Conservation (phyloP, 1,284 basidiomycete genomes). For the Cryptococcus depauperatus region DNA sequence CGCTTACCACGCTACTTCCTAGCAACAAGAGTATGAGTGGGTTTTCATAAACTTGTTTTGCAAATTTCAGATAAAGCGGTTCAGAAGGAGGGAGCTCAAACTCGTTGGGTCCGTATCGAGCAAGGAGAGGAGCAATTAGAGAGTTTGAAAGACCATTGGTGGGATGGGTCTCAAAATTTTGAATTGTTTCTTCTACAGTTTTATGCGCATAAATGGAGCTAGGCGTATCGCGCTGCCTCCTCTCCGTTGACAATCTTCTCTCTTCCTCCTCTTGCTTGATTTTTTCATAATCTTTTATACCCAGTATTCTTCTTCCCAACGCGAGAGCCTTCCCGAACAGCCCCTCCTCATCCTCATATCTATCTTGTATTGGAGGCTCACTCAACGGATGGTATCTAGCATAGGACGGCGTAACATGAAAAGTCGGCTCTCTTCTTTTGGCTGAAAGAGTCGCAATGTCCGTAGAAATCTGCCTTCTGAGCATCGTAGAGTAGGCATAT, state of each 20-base stretch:
- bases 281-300: conserved; percentile 27
- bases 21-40: conserved; percentile 84
- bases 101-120: conserved; percentile 80
- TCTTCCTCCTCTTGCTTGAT: conserved; percentile 19
- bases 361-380: conserved; percentile 5
- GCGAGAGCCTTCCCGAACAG: conserved; percentile 10
- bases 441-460: conserved; percentile 21
- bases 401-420: conserved; percentile 10
- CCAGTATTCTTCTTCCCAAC: conserved; percentile 22
- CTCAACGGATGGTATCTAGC: conserved; percentile 2
- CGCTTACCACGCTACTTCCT: conserved; percentile 77
- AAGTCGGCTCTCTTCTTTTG: conserved; percentile 11
- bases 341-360: conserved; percentile 6
- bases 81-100: conserved; percentile 81
- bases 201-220: conserved; percentile 41
- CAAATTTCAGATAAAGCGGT: conserved; percentile 74
- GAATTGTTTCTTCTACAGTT: conserved; percentile 38
- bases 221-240: conserved; percentile 39
- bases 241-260: conserved; percentile 18
- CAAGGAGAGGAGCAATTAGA: conserved; percentile 60
- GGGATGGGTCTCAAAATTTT: conserved; percentile 55
- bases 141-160: conserved; percentile 57
- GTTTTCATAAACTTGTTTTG: conserved; percentile 79
- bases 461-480: conserved; percentile 54
- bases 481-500: conserved; percentile 73